These are phyloP conservation scores for Dorcoceras hygrometricum DNA, from an alignment of 257 asterid species.

Conservation along the genomic window DNA sequence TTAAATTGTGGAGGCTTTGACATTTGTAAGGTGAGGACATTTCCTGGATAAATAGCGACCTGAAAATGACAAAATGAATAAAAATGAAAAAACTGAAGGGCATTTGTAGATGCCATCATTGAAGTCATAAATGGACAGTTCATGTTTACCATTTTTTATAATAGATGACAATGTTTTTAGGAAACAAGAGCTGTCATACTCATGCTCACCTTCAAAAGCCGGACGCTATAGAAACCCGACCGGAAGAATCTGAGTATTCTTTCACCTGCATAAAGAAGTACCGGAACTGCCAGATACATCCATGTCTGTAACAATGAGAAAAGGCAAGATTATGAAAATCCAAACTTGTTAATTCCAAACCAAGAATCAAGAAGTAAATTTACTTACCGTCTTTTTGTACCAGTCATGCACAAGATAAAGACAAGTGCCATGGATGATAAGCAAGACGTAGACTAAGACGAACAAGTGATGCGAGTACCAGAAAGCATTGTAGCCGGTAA, in stretches of 20 bases:
- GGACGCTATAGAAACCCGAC: conserved; percentile 66
- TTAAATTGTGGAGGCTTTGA: conserved; percentile 83
- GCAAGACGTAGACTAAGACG: conserved; percentile 69
- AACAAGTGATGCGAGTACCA: conserved; percentile 96
- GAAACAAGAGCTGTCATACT: neutral
- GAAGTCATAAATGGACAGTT: neutral
- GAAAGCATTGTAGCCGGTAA: conserved; percentile 92
- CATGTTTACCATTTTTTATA: neutral
- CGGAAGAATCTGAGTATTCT: conserved; percentile 83
- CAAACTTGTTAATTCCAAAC: neutral
- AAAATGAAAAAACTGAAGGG: neutral
- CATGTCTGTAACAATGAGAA: conserved; percentile 60
- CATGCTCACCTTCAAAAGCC: conserved; percentile 65
- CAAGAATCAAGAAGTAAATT: neutral
- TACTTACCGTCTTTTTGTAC: conserved; percentile 78
- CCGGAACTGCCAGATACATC: conserved; percentile 95
- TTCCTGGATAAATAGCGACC: conserved; percentile 96
- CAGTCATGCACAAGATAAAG: conserved; percentile 78
- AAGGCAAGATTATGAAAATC: neutral
- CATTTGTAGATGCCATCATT: neutral
- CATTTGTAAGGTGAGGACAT: conserved; percentile 83
- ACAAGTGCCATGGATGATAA: conserved; percentile 65
- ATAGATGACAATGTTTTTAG: neutral
- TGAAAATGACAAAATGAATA: conserved; percentile 26
- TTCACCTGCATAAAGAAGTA: conserved; percentile 85